Evolutionary conservation across 306 rosid genomes (phyloP).

Genomic region (Erythrophleum fordii): DNA sequence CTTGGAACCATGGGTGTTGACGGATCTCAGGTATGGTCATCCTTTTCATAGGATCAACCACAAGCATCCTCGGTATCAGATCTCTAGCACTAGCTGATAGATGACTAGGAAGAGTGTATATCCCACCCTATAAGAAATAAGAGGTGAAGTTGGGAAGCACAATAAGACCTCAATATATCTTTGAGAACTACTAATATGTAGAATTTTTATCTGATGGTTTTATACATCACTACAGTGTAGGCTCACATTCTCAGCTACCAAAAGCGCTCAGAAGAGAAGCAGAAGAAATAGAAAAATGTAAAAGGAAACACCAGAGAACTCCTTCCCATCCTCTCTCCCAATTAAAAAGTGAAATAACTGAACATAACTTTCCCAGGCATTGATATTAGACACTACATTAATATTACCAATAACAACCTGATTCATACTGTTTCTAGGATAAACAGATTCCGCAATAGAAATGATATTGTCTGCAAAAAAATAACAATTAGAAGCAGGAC

Average conservation of each 20-base stretch:
- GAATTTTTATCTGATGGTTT: not conserved
- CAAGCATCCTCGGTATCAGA: slow-evolving; percentile 89
- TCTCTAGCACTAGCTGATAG: slow-evolving; percentile 88
- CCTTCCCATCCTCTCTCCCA: not conserved
- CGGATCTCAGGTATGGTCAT: slow-evolving; percentile 93
- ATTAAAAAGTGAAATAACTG: not conserved
- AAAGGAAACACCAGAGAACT: not conserved
- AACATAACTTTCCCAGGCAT: slow-evolving; percentile 2
- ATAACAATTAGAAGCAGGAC: not conserved
- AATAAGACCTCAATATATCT: slow-evolving; percentile 9
- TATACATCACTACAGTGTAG: slow-evolving; percentile 3
- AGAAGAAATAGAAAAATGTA: not conserved
- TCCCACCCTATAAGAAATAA: slow-evolving; percentile 71
- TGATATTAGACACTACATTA: not conserved
- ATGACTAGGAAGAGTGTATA: slow-evolving; percentile 92
- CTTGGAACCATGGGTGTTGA: slow-evolving; percentile 91
- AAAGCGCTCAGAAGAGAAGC: not conserved
- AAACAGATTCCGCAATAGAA: not conserved
- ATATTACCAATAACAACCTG: not conserved
- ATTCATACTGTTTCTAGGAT: not conserved
- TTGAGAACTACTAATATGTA: not conserved
- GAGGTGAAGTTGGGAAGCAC: slow-evolving; percentile 30
- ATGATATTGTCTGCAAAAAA: not conserved
- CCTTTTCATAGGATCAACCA: slow-evolving; percentile 92
- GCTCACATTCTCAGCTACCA: not conserved